Conservation (phyloP, 2,329 filamentous ascomycete species). For the Davidsoniella neocaledoniae region DNA sequence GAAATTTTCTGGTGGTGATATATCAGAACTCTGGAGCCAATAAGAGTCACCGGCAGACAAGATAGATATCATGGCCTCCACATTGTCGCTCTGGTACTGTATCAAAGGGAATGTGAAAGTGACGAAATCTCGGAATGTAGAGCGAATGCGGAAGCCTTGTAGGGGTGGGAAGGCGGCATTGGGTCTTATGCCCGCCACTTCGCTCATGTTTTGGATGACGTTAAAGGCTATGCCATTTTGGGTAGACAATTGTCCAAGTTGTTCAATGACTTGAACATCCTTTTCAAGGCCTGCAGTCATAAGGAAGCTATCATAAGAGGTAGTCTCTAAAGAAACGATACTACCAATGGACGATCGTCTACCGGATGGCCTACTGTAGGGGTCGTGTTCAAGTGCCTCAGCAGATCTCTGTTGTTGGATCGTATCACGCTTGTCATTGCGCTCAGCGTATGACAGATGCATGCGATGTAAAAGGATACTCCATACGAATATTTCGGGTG, state of each 20-base stretch:
- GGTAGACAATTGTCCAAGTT: slow-evolving; percentile 32
- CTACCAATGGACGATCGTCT: slow-evolving; percentile 44
- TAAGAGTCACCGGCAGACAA: slow-evolving; percentile 27
- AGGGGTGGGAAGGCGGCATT: slow-evolving; percentile 33
- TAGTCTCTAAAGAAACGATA: slow-evolving; percentile 44
- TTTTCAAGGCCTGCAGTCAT: slow-evolving; percentile 32
- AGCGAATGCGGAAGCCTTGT: slow-evolving; percentile 45
- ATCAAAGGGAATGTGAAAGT: slow-evolving; percentile 49
- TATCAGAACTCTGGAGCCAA: slow-evolving; percentile 2
- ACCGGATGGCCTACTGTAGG: slow-evolving; percentile 23
- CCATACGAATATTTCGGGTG: slow-evolving; percentile 68
- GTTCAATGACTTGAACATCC: slow-evolving; percentile 33
- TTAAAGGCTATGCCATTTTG: slow-evolving; percentile 36
- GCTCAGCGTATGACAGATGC: slow-evolving; percentile 42
- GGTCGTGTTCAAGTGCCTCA: slow-evolving; percentile 33
- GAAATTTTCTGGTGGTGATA: slow-evolving; percentile 11
- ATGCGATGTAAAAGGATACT: slow-evolving; percentile 56
- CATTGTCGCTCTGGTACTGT: slow-evolving; percentile 55
- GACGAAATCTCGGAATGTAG: slow-evolving; percentile 52
- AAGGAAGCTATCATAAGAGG: slow-evolving; percentile 41
- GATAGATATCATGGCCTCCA: slow-evolving; percentile 48
- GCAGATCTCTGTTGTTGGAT: slow-evolving; percentile 41
- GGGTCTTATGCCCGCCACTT: slow-evolving; percentile 27
- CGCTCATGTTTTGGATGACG: slow-evolving; percentile 34
- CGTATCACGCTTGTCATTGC: slow-evolving; percentile 43